Base-by-base conservation (phyloP, 148 eudicot genomes). In the Vaccinium macrocarpon region DNA sequence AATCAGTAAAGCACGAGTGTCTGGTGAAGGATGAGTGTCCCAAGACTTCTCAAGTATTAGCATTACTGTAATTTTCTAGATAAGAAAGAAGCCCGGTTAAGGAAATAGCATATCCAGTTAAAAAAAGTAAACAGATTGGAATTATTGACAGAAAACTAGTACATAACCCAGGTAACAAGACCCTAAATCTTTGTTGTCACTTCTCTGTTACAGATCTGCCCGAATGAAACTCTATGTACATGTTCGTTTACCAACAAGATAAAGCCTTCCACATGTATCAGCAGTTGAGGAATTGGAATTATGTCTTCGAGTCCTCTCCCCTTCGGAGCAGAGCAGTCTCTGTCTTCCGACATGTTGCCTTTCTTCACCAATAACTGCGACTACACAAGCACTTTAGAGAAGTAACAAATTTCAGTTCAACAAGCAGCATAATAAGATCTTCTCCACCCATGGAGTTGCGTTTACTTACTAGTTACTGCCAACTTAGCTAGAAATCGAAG, bases 321-420 rank as follows among this genome's bases (percentile, higher is more conserved):
- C 32, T 68, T 29, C 38, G 0, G 0, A 68, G 73, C 8, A 29
- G 73, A 29, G 42, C 42, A 68, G 38, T 68, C 18, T 23, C 73
- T 72, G 49, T 18, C 38, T 72, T 35, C 6, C 5, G 23, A 38
- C 48, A 16, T 72, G 11, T 32, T 72, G 76, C 49, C n/a, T 38
- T 72, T 72, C 49, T 15, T 32, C 52, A 46, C n/a, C 11, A 74
- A 8, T 19, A 18, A 16, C n/a, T 8, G 78, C 1, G 52, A 74
- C 52, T 46, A 3, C 25, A 74, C 25, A 42, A 8, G 19, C n/a
- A 16, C 13, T 38, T 38, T 2, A 74, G 49, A 38, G 18, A 13
- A 74, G 7, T 51, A 18, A 73, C 50, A 73, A 73, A 35, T 73
- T 74, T 46, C 27, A 74, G 25, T 74, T 74, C 78, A 74, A 42